Base-by-base conservation (phyloP, 768 basidiomycete genomes). In the Boletus subcaerulescens region DNA sequence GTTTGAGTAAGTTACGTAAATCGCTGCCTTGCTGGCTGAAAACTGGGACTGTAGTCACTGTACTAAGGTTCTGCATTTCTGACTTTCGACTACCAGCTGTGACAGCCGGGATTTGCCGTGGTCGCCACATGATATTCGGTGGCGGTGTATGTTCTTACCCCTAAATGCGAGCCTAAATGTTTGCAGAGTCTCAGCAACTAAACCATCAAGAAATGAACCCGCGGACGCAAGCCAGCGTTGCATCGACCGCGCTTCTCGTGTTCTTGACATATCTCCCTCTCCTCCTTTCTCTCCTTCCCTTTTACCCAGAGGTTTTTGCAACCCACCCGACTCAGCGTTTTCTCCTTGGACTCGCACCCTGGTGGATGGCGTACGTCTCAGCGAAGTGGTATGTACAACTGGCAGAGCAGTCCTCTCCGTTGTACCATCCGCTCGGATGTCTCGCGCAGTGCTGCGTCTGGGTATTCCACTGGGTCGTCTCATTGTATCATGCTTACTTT, bases 381-480 rank as follows among this genome's bases (percentile, higher is more conserved):
- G 65, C 60, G 18, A 60, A 52, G 49, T 57, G 54, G 55, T 68
- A 66, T 15, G 47, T 68, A 40, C 63, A 53, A 22, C 52, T 66
- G 17, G 55, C 63, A 0, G 58, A 65, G 22, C 22, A 12, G 14
- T 63, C 63, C 14, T 65, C 66, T 17, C 33, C 61, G 6, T 14
- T 65, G 33, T 63, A 68, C 15, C 66, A 68, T 50, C 63, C 65
- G 0, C 18, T 63, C 0, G 65, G 65, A 32, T 67, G 65, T 46
- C 57, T 66, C 11, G n/a, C 56, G 0, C 66, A 68, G 39, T 67
- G 64, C 32, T 60, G 48, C 22, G 35, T 61, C 17, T 67, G 65
- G 65, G 63, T 63, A 10, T 54, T 67, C 26, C 65, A 66, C 26
- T 68, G 60, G 63, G 49, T 54, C 4, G 43, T 63, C 38, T 53